Conservation (phyloP, 306 rosid genomes). For the Trifolium repens region DNA sequence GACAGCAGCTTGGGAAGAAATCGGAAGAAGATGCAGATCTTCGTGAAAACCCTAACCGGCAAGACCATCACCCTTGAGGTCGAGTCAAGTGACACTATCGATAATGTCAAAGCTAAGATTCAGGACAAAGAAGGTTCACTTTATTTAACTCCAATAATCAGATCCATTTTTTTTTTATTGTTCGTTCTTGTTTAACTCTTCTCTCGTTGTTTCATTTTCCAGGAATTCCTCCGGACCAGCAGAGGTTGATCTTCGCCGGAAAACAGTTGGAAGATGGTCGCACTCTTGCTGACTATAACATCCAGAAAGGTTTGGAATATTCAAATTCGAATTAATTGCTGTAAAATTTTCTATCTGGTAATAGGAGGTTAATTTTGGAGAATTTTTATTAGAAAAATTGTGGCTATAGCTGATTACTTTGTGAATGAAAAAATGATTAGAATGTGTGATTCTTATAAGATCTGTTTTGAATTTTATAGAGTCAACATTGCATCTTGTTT, state of each 20-base stretch:
- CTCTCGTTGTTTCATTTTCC: neutral
- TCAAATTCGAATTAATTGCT: slow-evolving; percentile 1
- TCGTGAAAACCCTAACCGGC: slow-evolving; percentile 97
- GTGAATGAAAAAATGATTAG: neutral
- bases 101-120: slow-evolving; percentile 89
- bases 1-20: neutral
- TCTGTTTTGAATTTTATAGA: slow-evolving; percentile 52
- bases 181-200: neutral
- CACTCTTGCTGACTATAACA: slow-evolving; percentile 94
- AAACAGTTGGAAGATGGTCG: slow-evolving; percentile 99
- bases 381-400: neutral
- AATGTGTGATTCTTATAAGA: neutral
- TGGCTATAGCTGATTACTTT: too few relatives aligned
- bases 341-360: neutral
- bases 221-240: slow-evolving; percentile 99
- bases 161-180: neutral
- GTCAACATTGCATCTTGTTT: slow-evolving; percentile 94
- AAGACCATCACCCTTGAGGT: slow-evolving; percentile 99
- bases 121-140: slow-evolving; percentile 90
- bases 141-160: neutral
- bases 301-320: slow-evolving; percentile 76
- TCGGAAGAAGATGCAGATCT: slow-evolving; percentile 81
- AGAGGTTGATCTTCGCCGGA: slow-evolving; percentile 92
- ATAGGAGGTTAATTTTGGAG: neutral
- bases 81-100: slow-evolving; percentile 94